These are phyloP conservation scores for Aspergillus novofumigatus DNA, from an alignment of 2,329 filamentous ascomycete genomes.

Conservation along the genomic window DNA sequence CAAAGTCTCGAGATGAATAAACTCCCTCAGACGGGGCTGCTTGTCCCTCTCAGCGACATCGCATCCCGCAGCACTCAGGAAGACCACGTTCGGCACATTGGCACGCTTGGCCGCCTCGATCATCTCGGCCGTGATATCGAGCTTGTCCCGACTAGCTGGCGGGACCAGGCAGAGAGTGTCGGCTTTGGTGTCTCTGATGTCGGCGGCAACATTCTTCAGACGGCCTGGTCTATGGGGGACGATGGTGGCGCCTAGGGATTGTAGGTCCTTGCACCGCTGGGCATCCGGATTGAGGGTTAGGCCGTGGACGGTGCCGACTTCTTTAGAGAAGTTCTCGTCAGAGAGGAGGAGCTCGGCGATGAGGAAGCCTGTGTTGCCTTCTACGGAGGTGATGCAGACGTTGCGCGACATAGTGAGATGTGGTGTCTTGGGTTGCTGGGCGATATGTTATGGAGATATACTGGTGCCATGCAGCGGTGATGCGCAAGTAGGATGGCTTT, in stretches of 20 bases:
- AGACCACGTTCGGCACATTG: constrained; percentile 43
- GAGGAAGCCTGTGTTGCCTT: constrained; percentile 50
- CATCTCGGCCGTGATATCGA: constrained; percentile 45
- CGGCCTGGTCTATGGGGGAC: constrained; percentile 42
- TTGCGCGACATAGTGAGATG: constrained; percentile 43
- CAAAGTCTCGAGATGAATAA: constrained; percentile 47
- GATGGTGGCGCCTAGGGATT: constrained; percentile 41
- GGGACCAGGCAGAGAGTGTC: constrained; percentile 51
- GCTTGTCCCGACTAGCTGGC: constrained; percentile 45
- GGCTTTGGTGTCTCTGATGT: constrained; percentile 41
- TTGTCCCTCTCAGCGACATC: constrained; percentile 48
- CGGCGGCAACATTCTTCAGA: constrained; percentile 35
- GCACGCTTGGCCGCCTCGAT: constrained; percentile 45
- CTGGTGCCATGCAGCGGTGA: neutral
- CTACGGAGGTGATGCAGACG: constrained; percentile 46
- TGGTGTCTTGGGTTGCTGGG: neutral
- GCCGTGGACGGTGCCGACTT: constrained; percentile 40
- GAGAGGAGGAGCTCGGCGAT: constrained; percentile 49
- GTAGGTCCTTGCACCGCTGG: constrained; percentile 39
- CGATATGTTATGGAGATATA: neutral
- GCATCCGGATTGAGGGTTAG: constrained; percentile 40
- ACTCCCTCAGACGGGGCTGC: constrained; percentile 50
- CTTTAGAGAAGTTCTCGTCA: constrained; percentile 39
- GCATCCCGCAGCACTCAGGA: constrained; percentile 48
- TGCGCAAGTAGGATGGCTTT: neutral